These are phyloP conservation scores for Calonectria hongkongensis DNA, from an alignment of 2,329 filamentous ascomycete species.

Conservation along the genomic window DNA sequence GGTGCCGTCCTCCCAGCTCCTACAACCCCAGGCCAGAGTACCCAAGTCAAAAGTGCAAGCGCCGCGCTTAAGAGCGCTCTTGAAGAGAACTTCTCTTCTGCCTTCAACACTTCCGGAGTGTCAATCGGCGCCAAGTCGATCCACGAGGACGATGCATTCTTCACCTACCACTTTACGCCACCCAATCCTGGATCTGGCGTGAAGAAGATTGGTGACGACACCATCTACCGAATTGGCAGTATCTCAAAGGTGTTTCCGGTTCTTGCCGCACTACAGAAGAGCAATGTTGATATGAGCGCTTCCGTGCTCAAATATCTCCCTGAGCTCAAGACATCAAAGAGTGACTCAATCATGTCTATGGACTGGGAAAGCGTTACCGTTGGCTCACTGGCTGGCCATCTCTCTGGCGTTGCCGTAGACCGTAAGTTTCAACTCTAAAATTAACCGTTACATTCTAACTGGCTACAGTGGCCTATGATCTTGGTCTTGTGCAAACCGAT, in stretches of 20 bases:
- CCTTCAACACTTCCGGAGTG: slow-evolving; percentile 59
- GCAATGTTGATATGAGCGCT: slow-evolving; percentile 60
- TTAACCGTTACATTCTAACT: slow-evolving; percentile 20
- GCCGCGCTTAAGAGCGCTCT: slow-evolving; percentile 51
- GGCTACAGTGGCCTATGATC: slow-evolving; percentile 57
- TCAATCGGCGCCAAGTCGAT: slow-evolving; percentile 65
- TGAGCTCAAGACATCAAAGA: slow-evolving; percentile 54
- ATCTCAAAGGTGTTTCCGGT: slow-evolving; percentile 60
- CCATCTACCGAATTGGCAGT: slow-evolving; percentile 60
- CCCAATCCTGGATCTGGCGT: slow-evolving; percentile 52
- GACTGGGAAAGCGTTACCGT: slow-evolving; percentile 70
- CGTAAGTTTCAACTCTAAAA: slow-evolving; percentile 50
- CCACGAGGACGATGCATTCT: slow-evolving; percentile 60
- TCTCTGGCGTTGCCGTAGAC: slow-evolving; percentile 65
- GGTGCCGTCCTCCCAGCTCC: slow-evolving; percentile 64
- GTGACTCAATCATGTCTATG: slow-evolving; percentile 58
- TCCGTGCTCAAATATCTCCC: slow-evolving; percentile 68
- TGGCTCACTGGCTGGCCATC: slow-evolving; percentile 65
- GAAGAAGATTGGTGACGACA: slow-evolving; percentile 55
- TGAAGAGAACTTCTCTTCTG: slow-evolving; percentile 49
- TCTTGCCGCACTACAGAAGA: slow-evolving; percentile 57
- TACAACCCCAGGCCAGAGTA: slow-evolving; percentile 56
- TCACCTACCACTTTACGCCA: slow-evolving; percentile 65
- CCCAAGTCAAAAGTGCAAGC: slow-evolving; percentile 55
- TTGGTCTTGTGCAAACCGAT: slow-evolving; percentile 52